Evolutionary conservation across 768 basidiomycete species (phyloP).

Genomic region (Rhizopogon vulgaris): DNA sequence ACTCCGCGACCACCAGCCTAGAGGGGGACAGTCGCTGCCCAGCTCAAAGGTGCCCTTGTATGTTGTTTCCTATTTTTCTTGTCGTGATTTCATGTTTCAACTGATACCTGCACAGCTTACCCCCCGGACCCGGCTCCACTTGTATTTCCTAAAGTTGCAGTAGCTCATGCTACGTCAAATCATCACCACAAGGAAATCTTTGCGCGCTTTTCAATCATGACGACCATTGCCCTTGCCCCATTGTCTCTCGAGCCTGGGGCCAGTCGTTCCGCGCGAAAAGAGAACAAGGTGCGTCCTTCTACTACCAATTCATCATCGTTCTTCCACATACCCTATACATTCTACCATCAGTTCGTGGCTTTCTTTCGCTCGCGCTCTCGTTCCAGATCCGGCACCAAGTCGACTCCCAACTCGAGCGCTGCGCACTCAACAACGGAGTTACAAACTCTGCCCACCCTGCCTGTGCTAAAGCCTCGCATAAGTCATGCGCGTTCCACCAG

Average conservation of each 20-base stretch:
- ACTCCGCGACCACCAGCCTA: conserved; percentile 24
- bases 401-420: conserved; percentile 1
- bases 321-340: conserved; percentile 1
- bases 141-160: not conserved
- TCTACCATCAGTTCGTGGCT: conserved; percentile 43
- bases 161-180: conserved; percentile 1
- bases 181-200: conserved; percentile 4
- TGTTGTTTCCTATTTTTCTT: not conserved
- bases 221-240: conserved; percentile 1
- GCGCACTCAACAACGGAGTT: conserved; percentile 5
- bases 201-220: conserved; percentile 6
- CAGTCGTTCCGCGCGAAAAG: conserved; percentile 21
- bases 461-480: conserved; percentile 1
- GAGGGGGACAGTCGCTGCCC: not conserved
- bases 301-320: not conserved
- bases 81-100: not conserved
- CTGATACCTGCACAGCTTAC: conserved; percentile 3
- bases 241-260: conserved; percentile 2
- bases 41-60: not conserved
- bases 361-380: conserved; percentile 52
- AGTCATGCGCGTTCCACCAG: conserved; percentile 12
- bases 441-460: conserved; percentile 11
- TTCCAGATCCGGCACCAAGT: conserved; percentile 25
- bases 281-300: conserved; percentile 37
- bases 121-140: conserved; percentile 1